These are phyloP conservation scores for Rhodomyrtus tomentosa DNA, from an alignment of 345 rosid species.

Conservation along the genomic window DNA sequence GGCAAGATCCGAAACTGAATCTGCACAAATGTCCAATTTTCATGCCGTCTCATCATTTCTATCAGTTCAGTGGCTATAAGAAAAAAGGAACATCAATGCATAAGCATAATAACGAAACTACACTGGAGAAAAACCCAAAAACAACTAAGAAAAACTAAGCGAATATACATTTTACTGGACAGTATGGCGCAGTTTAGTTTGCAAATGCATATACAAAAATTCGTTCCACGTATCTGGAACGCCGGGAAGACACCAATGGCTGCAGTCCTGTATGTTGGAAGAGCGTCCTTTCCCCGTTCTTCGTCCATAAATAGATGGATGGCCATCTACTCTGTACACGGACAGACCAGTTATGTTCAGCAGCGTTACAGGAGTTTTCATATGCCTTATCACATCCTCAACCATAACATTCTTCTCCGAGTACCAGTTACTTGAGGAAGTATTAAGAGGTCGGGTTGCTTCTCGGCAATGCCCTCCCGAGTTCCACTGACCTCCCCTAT, in stretches of 20 bases:
- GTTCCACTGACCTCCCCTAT: slow-evolving; percentile 85
- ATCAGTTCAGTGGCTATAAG: neutral
- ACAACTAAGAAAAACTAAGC: neutral
- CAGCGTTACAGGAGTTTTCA: slow-evolving; percentile 59
- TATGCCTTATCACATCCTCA: slow-evolving; percentile 44
- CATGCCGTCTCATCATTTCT: neutral
- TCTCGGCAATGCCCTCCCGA: slow-evolving; percentile 77
- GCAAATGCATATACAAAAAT: slow-evolving; percentile 32
- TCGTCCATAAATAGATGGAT: slow-evolving; percentile 59
- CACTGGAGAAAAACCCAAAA: neutral
- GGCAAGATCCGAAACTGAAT: neutral
- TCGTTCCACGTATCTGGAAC: slow-evolving; percentile 91
- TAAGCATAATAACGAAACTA: neutral
- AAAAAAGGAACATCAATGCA: neutral
- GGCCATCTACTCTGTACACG: slow-evolving; percentile 56
- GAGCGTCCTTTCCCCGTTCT: slow-evolving; percentile 23
- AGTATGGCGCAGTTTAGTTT: neutral
- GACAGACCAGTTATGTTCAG: slow-evolving; percentile 59
- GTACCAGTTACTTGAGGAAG: slow-evolving; percentile 11
- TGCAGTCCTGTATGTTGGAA: slow-evolving; percentile 62
- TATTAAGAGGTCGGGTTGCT: slow-evolving; percentile 45
- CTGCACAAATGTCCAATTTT: neutral
- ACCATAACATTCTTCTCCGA: slow-evolving; percentile 39
- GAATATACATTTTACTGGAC: neutral
- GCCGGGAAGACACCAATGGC: slow-evolving; percentile 98